These are phyloP conservation scores for Scheffersomyces titani DNA, from an alignment of 1,139 yeast species.

Conservation along the genomic window DNA sequence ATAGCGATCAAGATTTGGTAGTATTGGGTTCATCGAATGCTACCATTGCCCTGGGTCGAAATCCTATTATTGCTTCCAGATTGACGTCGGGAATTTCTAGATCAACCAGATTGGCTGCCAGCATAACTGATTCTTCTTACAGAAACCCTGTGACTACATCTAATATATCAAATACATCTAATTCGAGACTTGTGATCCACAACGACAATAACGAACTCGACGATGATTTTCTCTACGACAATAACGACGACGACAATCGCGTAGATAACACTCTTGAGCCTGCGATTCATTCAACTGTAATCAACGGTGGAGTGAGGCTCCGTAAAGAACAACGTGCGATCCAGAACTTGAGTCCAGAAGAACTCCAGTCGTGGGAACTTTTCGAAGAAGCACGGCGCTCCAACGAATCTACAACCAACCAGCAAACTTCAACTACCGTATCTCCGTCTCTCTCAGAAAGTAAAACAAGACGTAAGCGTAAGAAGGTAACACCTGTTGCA, in stretches of 20 bases:
- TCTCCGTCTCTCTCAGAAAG: neutral
- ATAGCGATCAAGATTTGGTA: slow-evolving; percentile 31
- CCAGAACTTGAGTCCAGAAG: slow-evolving; percentile 36
- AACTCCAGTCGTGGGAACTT: slow-evolving; percentile 40
- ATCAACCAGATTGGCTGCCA: neutral
- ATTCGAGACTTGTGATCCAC: slow-evolving; percentile 24
- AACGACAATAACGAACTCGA: slow-evolving; percentile 39
- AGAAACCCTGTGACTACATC: neutral
- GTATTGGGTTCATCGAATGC: slow-evolving; percentile 6
- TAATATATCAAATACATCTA: neutral
- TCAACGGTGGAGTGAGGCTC: slow-evolving; percentile 45
- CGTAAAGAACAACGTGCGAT: slow-evolving; percentile 37
- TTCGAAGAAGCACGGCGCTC: slow-evolving; percentile 33
- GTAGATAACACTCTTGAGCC: slow-evolving; percentile 1
- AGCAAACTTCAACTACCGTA: neutral
- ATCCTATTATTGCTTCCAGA: neutral
- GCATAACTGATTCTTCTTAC: neutral
- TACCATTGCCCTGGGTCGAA: neutral
- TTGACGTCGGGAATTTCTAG: neutral
- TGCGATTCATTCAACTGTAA: slow-evolving; percentile 16
- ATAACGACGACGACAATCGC: slow-evolving; percentile 11
- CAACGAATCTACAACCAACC: neutral
- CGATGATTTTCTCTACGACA: slow-evolving; percentile 31
- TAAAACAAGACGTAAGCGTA: slow-evolving; percentile 22
- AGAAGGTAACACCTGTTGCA: slow-evolving; percentile 19